Evolutionary conservation across 176 grass and related monocot genomes (phyloP), one percentile per base, ranked within the genome.

Genomic region (Raddia guianensis): DNA sequence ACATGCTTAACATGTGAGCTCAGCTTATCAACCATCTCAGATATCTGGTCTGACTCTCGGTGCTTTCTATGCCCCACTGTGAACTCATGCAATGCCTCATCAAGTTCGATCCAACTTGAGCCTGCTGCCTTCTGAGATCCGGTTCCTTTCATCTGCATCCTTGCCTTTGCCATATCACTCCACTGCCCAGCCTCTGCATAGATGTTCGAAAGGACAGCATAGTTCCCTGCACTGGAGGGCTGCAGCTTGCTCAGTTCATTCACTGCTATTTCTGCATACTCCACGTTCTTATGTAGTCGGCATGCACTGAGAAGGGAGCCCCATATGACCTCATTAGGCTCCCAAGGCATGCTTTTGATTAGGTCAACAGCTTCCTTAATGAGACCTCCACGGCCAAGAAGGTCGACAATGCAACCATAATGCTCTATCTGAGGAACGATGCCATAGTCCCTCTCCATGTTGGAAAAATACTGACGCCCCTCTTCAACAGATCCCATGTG

Each of bases 221-320:
- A 93, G 75, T 93, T 90, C 34, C 93, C 85, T 32, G 85, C 85
- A 91, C 90, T 84, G 2, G 80, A 79, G 14, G 88, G 76, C 62
- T 93, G 87, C 73, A 90, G 66, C 48, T 84, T 86, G 72, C 70
- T 86, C 79, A 96, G 80, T 79, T 84, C 65, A 4, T 89, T 82
- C 53, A 92, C 87, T 74, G 76, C 85, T 59, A 85, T 73, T 77
- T 86, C 85, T n/a, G 93, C 88, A 50, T 91, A 85, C 40, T 66
- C 80, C 42, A 97, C 86, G 0, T 97, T 93, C 73, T 89, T 93
- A 53, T 93, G 93, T 60, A 90, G n/a, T 75, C 85, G 68, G 86
- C 90, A 97, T 27, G 93, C 90, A 89, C 88, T 87, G 68, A 97
- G 89, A 88, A 93, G 90, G 35, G 79, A 81, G 0, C 90, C 87